Base-by-base conservation (phyloP, 768 basidiomycete species). In the Melanogaster broomeanus region DNA sequence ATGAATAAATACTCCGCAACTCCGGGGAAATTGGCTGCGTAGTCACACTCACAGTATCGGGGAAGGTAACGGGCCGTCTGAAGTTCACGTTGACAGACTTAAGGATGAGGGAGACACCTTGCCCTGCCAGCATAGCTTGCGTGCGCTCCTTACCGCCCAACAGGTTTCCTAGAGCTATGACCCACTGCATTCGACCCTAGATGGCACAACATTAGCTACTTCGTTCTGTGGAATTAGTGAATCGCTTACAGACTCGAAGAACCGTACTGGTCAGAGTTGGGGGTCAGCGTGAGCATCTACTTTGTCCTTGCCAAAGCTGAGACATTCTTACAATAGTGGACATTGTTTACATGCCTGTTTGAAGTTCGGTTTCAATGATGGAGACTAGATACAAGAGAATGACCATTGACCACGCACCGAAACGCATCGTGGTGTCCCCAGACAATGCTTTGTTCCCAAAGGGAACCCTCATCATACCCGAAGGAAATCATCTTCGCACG, bases 401-500 rank as follows among this genome's bases (percentile, higher is more conserved):
- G 19, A 16, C 19, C 18, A 75, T 85, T 16, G 19, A 16, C 19
- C 18, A 75, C 86, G 38, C 63, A 88, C 89, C 84, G 84, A 62
- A 90, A 88, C 1, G 88, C 72, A 59, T 91, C 89, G 27, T 86
- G 83, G 56, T 90, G 85, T 45, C 89, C 89, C 88, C 88, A 90
- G 0, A 77, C 82, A n/a, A 91, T 79, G 13, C 70, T 72, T 61
- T 90, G 88, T 61, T 89, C 85, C 84, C 84, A 89, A 49, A 90
- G 83, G n/a, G 85, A 87, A 24, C 65, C 57, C 2, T 81, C 75
- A 61, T 89, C 84, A 53, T 81, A 82, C 0, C 86, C 85, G 16
- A 74, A 62, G 56, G 74, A 62, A 24, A 65, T 58, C 21, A 88
- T 63, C 51, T 72, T 73, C 24, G 61, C 57, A 28, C 69, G 69